Percentiles rank a stretch among this genome's conserved stretches.
Conservation (phyloP, 2,329 filamentous ascomycete species). For the Biscogniauxia mediterranea region DNA sequence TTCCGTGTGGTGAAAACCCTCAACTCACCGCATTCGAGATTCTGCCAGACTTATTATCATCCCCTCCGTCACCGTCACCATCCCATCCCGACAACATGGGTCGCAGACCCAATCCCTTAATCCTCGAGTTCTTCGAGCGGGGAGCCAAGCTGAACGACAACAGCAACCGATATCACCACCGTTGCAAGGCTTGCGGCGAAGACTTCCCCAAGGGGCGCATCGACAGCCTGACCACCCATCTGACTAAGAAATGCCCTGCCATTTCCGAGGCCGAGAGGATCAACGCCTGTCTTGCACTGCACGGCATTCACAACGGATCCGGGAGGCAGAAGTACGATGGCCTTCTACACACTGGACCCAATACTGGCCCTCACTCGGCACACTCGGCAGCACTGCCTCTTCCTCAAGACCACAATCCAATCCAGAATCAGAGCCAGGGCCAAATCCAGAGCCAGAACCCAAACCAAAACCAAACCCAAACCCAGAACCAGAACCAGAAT, state of each 20-base stretch:
- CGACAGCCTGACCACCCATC: conserved; percentile 76
- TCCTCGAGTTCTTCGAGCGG: conserved; percentile 84
- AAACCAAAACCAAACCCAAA: conserved; percentile 27
- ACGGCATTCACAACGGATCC: conserved; percentile 58
- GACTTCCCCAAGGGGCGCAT: conserved; percentile 87
- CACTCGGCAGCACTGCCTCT: conserved; percentile 10
- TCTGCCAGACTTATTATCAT: conserved; percentile 31
- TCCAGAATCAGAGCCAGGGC: background rate
- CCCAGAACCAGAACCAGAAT: conserved; percentile 42
- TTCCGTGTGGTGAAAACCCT: conserved; percentile 25
- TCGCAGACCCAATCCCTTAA: conserved; percentile 78
- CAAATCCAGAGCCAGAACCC: conserved; percentile 2
- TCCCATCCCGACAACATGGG: conserved; percentile 59
- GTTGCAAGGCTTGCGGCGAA: conserved; percentile 84
- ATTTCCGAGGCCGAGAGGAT: conserved; percentile 73
- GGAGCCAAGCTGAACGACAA: conserved; percentile 84
- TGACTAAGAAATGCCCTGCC: conserved; percentile 83
- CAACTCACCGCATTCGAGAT: conserved; percentile 30
- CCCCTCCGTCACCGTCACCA: conserved; percentile 7
- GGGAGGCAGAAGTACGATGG: conserved; percentile 19
- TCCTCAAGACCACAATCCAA: conserved; percentile 4
- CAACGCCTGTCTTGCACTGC: conserved; percentile 69
- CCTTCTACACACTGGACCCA: conserved; percentile 28
- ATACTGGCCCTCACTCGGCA: conserved; percentile 25
- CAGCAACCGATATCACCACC: conserved; percentile 89